Conservation (phyloP, 805 yeast genomes). For the Yamadazyma olivae region DNA sequence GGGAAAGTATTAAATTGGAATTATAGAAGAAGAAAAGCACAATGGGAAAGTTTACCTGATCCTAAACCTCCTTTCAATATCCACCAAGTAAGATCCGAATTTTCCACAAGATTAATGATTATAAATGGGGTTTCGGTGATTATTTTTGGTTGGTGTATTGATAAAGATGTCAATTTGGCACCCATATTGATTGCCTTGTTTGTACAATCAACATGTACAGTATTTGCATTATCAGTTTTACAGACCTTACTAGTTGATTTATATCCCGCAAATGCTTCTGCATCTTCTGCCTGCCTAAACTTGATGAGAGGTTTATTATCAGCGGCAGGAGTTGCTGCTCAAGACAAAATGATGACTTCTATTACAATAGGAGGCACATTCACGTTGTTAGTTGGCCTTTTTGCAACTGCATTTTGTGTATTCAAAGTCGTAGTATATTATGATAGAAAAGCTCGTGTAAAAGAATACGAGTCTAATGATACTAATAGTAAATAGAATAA, state of each 20-base stretch:
- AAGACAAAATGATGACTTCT: conserved; percentile 51
- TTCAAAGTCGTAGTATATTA: conserved; percentile 6
- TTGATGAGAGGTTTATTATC: conserved; percentile 64
- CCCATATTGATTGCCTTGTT: conserved; percentile 55
- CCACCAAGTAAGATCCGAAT: conserved; percentile 48
- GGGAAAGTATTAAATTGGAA: conserved; percentile 55
- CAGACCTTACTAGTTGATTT: conserved; percentile 69
- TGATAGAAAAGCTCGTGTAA: background rate
- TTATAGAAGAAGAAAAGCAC: conserved; percentile 30
- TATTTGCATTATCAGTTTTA: conserved; percentile 52
- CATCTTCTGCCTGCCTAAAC: conserved; percentile 69
- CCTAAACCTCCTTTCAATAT: conserved; percentile 39
- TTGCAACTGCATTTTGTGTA: conserved; percentile 14
- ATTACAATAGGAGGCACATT: conserved; percentile 74
- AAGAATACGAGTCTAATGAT: background rate
- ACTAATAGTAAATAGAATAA: too few relatives aligned
- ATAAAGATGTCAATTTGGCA: conserved; percentile 43
- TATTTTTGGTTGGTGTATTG: conserved; percentile 71
- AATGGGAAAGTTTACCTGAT: conserved; percentile 19
- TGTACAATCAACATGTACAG: conserved; percentile 50
- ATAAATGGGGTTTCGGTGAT: conserved; percentile 40
- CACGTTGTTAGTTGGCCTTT: conserved; percentile 57
- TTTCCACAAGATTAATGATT: conserved; percentile 36
- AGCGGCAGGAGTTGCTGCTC: conserved; percentile 66
- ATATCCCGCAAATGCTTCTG: conserved; percentile 63